Evolutionary conservation across 139 green algal species (phyloP), one percentile per base, ranked within the genome.

Genomic region (Trebouxia sp.): DNA sequence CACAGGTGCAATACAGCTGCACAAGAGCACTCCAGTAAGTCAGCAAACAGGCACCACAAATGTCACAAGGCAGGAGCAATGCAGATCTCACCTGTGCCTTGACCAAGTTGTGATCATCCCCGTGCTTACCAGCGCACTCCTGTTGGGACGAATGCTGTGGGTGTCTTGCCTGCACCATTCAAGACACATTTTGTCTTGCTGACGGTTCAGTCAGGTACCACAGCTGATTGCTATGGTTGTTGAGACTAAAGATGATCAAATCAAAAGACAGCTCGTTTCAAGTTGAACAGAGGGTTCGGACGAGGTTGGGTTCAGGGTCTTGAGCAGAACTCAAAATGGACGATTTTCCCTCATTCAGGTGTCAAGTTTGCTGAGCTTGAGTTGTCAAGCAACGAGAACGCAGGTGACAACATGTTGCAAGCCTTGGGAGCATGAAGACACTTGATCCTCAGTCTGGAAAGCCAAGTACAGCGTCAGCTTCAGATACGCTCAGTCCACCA

Each of bases 101-200:
- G 20, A 39, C 56, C 0, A 77, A 5, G 11, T 65, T 74, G 8
- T 30, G 65, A 37, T 85, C 87, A 51, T 92, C 88, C 6, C 88
- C 88, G 26, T 90, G 79, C 78, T 92, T 92, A 42, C 81, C 86
- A 17, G 88, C 84, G 42, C 67, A 82, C 1, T 58, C 66, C 39
- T 83, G 85, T 20, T 74, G 20, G 20, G 43, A 82, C 30, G 78
- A 30, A 17, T 32, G 7, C 38, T 65, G 26, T 12, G n/a, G 75
- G 30, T 69, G 58, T 8, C 69, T 55, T n/a, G 32, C 65, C 65
- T 43, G 70, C 43, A 17, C n/a, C 20, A 3, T 6, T 28, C 50
- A 58, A 22, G 2, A 6, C 50, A 58, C 50, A 58, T 5, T 28
- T 6, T 9, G 22, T 17, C 20, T 17, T 22, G 26, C 50, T 22